Evolutionary conservation across 441 rosid species (phyloP), one percentile per base, ranked within the genome.

Genomic region (Populus trichocarpa): DNA sequence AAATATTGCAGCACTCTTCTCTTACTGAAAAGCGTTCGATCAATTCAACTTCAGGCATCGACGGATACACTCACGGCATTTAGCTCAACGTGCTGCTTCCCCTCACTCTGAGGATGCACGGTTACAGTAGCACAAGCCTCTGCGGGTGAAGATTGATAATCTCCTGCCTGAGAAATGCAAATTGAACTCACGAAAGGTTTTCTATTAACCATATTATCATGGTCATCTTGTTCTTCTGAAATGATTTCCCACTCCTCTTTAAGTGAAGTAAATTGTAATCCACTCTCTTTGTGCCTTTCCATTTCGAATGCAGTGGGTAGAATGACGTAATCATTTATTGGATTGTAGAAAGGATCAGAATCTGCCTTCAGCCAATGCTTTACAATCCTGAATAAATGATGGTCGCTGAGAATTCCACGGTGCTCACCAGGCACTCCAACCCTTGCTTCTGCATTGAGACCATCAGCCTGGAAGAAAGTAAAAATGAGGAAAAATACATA

Each of bases 361-460:
- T 88, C 98, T 53, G 92, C 99, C 35, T 86, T 91, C 32, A 96
- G 87, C 99, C 99, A 96, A 80, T 90, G 89, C 85, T 90, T 90
- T 50, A 94, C 91, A 81, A 94, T 90, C 30, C 98, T 85, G 76
- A 94, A 96, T 36, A 96, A 90, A 33, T 90, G 98, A 82, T 86
- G 99, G 59, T 96, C 98, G 26, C 91, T 84, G 38, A 96, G 93
- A 75, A 96, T 91, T 73, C 97, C 98, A 16, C 99, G 77, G 83
- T 96, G 99, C 84, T 96, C 98, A 36, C 92, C 97, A 0, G 99
- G 97, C 36, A 96, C 91, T 77, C 93, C 99, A 38, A 96, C 95
- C 83, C 98, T 90, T 42, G 98, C 98, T 82, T 87, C 98, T 42
- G 99, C 98, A 78, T 89, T 83, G 40, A 96, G 92, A 81, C 97